Evolutionary conservation across 345 rosid genomes (phyloP).

Genomic region (Sonneratia caseolaris): DNA sequence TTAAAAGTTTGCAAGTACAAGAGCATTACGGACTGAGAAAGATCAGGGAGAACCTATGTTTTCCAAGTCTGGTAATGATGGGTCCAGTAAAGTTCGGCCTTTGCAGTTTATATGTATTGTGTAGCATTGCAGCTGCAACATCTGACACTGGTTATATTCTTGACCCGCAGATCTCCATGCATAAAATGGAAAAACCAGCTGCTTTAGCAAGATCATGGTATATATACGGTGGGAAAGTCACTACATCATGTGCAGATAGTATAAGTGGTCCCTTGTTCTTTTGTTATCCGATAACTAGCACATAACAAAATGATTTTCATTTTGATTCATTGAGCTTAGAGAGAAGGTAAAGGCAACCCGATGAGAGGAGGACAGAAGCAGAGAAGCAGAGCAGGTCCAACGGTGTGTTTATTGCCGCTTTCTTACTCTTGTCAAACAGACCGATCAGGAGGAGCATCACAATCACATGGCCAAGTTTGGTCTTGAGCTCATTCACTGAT

Average conservation of each 20-base stretch:
- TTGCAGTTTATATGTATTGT: too few relatives aligned
- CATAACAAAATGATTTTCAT: conserved; percentile 7
- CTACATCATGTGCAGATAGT: not conserved
- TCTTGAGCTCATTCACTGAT: conserved; percentile 67
- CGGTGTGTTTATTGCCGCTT: conserved; percentile 48
- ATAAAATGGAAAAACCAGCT: too few relatives aligned
- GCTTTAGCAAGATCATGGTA: not conserved
- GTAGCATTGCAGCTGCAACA: too few relatives aligned
- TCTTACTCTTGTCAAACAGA: conserved; percentile 78
- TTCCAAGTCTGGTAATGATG: too few relatives aligned
- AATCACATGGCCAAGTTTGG: conserved; percentile 87
- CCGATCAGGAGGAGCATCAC: conserved; percentile 94
- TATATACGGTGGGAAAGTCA: not conserved
- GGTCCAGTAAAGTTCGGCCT: too few relatives aligned
- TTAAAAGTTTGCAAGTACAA: too few relatives aligned
- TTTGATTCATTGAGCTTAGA: conserved; percentile 52
- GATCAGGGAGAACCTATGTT: too few relatives aligned
- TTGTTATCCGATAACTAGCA: not conserved
- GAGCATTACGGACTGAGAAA: too few relatives aligned
- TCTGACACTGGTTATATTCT: too few relatives aligned
- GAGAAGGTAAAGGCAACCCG: conserved; percentile 74
- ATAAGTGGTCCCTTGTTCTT: not conserved
- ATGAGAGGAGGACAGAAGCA: conserved; percentile 61
- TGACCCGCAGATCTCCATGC: too few relatives aligned
- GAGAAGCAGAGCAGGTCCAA: conserved; percentile 75